These are phyloP conservation scores for Anisodus acutangulus DNA, from an alignment of 257 asterid species.

Conservation along the genomic window DNA sequence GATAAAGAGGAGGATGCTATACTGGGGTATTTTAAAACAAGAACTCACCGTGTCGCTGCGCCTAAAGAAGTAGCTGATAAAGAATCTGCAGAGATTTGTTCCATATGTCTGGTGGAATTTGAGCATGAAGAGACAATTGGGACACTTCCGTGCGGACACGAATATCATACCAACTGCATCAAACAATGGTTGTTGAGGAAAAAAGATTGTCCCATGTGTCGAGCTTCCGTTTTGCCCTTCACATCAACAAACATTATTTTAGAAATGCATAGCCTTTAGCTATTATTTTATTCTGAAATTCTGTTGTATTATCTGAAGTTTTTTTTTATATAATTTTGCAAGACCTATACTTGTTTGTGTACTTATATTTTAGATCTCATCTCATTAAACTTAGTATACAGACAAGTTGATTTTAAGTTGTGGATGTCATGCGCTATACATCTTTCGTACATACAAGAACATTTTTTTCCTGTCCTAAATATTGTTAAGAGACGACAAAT, in stretches of 20 bases:
- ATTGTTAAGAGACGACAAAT: not conserved
- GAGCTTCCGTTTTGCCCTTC: not conserved
- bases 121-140: slow-evolving; percentile 20
- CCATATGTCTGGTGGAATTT: slow-evolving; percentile 1
- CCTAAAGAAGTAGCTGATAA: not conserved
- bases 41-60: not conserved
- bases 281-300: too few relatives aligned
- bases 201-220: slow-evolving; percentile 19
- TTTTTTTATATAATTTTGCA: too few relatives aligned
- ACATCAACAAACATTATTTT: not conserved
- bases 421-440: not conserved
- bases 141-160: slow-evolving; percentile 18
- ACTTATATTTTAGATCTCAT: not conserved
- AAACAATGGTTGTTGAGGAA: slow-evolving; percentile 16
- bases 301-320: too few relatives aligned
- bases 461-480: not conserved
- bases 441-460: not conserved
- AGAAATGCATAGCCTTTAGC: too few relatives aligned
- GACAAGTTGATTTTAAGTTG: not conserved
- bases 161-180: slow-evolving; percentile 27
- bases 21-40: not conserved
- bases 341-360: too few relatives aligned
- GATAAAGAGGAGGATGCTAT: not conserved
- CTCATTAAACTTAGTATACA: not conserved
- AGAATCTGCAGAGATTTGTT: slow-evolving; percentile 27